Conservation (phyloP, 2,329 filamentous ascomycete genomes). For the Penicillium sp. region DNA sequence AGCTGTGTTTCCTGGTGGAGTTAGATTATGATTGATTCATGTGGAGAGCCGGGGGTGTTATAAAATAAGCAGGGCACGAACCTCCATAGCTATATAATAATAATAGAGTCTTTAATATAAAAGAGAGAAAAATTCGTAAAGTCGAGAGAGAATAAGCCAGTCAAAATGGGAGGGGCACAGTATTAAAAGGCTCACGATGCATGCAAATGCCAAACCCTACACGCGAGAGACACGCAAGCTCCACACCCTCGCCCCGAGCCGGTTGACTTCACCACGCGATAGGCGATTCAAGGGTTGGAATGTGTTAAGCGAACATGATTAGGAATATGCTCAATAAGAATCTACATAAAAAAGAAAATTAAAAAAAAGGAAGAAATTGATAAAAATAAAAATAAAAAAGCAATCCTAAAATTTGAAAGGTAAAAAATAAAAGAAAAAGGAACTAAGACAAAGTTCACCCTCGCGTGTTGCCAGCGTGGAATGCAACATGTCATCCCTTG, state of each 20-base stretch:
- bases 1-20: slow-evolving; percentile 8
- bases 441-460: slow-evolving; percentile 7
- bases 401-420: background rate
- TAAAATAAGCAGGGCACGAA: slow-evolving; percentile 7
- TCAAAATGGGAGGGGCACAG: slow-evolving; percentile 6
- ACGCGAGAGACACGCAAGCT: slow-evolving; percentile 12
- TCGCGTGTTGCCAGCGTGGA: slow-evolving; percentile 19
- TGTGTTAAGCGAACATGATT: slow-evolving; percentile 6
- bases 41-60: background rate
- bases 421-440: background rate
- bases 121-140: background rate
- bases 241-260: slow-evolving; percentile 10
- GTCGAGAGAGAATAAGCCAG: background rate
- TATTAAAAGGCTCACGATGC: slow-evolving; percentile 4
- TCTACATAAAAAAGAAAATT: background rate
- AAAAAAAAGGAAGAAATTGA: background rate
- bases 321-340: background rate
- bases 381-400: background rate
- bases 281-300: slow-evolving; percentile 15
- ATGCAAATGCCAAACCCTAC: slow-evolving; percentile 13
- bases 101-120: background rate
- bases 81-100: slow-evolving; percentile 10
- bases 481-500: slow-evolving; percentile 30
- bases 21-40: slow-evolving; percentile 1
- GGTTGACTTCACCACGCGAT: slow-evolving; percentile 14